Percentiles rank a stretch among this genome's conserved stretches.
These are phyloP conservation scores for Fusarium marasasianum DNA, from an alignment of 2,329 filamentous ascomycete species.

Conservation along the genomic window DNA sequence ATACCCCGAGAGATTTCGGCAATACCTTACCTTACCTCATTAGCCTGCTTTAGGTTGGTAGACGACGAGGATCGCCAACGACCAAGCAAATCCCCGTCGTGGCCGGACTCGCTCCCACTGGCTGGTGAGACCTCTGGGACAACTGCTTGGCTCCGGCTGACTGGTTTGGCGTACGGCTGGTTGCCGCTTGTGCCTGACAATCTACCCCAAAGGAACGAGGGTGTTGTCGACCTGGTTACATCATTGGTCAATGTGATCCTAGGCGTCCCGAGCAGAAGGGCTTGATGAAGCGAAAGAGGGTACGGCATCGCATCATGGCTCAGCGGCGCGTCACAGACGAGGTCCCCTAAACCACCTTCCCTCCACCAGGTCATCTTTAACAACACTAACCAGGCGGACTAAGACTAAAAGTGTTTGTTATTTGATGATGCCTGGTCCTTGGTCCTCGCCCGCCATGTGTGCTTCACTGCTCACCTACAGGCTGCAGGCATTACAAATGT, in stretches of 20 bases:
- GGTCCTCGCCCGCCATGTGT: constrained; percentile 27
- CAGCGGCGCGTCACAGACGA: constrained; percentile 21
- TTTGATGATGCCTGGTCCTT: not conserved
- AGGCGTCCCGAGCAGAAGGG: not conserved
- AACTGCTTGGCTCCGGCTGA: constrained; percentile 19
- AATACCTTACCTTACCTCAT: not conserved
- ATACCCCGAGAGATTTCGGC: constrained; percentile 2
- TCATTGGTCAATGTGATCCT: constrained; percentile 4
- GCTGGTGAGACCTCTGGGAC: not conserved
- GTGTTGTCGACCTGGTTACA: not conserved
- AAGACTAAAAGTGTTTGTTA: not conserved
- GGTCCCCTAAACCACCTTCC: constrained; percentile 15
- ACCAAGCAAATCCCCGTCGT: constrained; percentile 9
- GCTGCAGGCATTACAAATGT: too few relatives aligned
- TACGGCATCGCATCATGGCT: constrained; percentile 19
- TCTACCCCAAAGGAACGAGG: constrained; percentile 25
- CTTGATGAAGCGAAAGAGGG: constrained; percentile 22
- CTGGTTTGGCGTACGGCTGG: constrained; percentile 33
- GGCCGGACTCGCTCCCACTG: constrained; percentile 21
- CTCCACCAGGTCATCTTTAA: constrained; percentile 2
- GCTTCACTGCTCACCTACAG: not conserved
- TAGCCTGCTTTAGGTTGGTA: not conserved
- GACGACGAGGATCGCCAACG: not conserved
- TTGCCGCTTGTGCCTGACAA: constrained; percentile 33
- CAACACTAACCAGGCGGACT: not conserved